These are phyloP conservation scores for Chrysosporium keratinophilum DNA, from an alignment of 2,329 filamentous ascomycete species.

Conservation along the genomic window DNA sequence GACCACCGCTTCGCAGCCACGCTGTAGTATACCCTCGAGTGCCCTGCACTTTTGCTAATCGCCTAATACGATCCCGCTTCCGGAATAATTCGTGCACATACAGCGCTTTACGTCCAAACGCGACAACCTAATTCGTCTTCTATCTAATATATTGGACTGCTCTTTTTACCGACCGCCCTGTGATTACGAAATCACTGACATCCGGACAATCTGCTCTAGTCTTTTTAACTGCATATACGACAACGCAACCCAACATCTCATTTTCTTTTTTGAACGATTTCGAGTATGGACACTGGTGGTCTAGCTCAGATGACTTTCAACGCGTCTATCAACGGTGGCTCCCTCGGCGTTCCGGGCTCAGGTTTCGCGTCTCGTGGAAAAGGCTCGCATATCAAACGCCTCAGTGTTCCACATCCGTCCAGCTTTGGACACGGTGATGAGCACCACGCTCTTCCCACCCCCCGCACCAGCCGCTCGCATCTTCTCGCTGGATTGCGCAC, in stretches of 20 bases:
- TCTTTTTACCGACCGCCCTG: background rate
- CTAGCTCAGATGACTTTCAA: constrained; percentile 98
- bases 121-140: constrained; percentile 3
- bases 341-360: constrained; percentile 63
- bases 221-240: constrained; percentile 2
- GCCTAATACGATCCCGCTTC: constrained; percentile 2
- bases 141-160: background rate
- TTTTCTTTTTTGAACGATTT: constrained; percentile 21
- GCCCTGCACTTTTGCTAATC: constrained; percentile 7
- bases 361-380: constrained; percentile 80
- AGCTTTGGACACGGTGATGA: constrained; percentile 59
- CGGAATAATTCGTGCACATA: constrained; percentile 2
- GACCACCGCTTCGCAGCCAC: background rate
- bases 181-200: no score
- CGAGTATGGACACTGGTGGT: constrained; percentile 83
- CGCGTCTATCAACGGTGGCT: constrained; percentile 56
- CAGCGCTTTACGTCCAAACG: background rate
- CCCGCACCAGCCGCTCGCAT: constrained; percentile 88
- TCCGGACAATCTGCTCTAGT: background rate
- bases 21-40: background rate
- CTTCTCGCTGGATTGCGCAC: constrained; percentile 87
- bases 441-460: constrained; percentile 60
- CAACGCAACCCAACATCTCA: background rate
- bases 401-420: constrained; percentile 63
- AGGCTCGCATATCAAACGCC: constrained; percentile 77